Percentiles rank a stretch among this genome's conserved stretches.
Conservation (phyloP, 2,329 filamentous ascomycete genomes). For the Epichloe sibirici region DNA sequence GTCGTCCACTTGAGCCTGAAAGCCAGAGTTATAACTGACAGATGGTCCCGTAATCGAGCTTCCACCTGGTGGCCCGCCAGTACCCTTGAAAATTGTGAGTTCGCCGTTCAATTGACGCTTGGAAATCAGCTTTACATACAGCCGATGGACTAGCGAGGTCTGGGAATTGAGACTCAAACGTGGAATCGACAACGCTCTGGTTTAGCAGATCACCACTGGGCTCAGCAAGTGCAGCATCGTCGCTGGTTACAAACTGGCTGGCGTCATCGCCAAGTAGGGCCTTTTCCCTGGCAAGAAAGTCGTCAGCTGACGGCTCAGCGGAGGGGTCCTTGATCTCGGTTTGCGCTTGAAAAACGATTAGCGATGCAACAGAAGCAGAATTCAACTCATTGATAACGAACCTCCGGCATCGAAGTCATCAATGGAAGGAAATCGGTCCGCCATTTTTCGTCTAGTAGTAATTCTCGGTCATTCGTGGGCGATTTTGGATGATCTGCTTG, state of each 20-base stretch:
- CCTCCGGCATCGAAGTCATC: slow-evolving; percentile 63
- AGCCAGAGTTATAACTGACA: slow-evolving; percentile 50
- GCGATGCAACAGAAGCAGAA: slow-evolving; percentile 7
- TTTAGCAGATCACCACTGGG: slow-evolving; percentile 61
- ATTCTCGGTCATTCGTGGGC: neutral
- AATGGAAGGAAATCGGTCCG: slow-evolving; percentile 66
- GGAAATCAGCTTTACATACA: slow-evolving; percentile 15
- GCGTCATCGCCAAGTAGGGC: slow-evolving; percentile 87
- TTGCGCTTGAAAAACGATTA: slow-evolving; percentile 41
- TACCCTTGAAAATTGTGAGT: slow-evolving; percentile 15
- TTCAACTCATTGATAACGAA: slow-evolving; percentile 23
- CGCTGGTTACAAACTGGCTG: slow-evolving; percentile 70
- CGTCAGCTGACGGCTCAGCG: slow-evolving; percentile 52
- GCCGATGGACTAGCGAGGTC: slow-evolving; percentile 44
- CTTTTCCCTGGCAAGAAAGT: slow-evolving; percentile 87
- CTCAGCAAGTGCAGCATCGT: slow-evolving; percentile 55
- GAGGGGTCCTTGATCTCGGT: slow-evolving; percentile 49
- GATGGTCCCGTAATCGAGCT: slow-evolving; percentile 58
- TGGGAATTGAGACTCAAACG: slow-evolving; percentile 84
- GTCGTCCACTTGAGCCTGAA: slow-evolving; percentile 43
- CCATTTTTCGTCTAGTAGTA: slow-evolving; percentile 39
- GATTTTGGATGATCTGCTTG: neutral
- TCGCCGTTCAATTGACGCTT: too few relatives aligned
- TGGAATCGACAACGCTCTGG: slow-evolving; percentile 41
- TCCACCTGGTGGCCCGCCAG: slow-evolving; percentile 16